Percentiles rank a stretch among this genome's conserved stretches.
Evolutionary conservation across 345 rosid genomes (phyloP).

Genomic region (Euphorbia peplus): DNA sequence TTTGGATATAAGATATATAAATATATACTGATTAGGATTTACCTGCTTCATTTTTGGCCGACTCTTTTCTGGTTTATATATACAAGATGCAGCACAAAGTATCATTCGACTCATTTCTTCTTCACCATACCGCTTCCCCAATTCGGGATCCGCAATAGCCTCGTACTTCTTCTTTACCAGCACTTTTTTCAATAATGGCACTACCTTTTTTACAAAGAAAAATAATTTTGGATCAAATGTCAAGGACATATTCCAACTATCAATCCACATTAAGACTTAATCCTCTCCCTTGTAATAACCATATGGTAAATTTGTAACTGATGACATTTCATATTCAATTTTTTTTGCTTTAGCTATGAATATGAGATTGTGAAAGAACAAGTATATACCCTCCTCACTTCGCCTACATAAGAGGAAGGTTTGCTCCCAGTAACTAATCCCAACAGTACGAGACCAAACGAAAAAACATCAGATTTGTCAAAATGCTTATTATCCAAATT

Average conservation of each 20-base stretch:
- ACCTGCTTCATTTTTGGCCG: conserved; percentile 29
- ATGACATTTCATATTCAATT: too few relatives aligned
- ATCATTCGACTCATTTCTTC: conserved; percentile 10
- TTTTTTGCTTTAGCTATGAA: too few relatives aligned
- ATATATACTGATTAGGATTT: background rate
- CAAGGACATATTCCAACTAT: too few relatives aligned
- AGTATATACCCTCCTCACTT: background rate
- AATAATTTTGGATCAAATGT: too few relatives aligned
- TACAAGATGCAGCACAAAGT: conserved; percentile 20
- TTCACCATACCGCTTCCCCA: conserved; percentile 16
- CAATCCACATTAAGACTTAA: too few relatives aligned
- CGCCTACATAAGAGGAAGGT: background rate
- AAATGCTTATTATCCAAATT: background rate
- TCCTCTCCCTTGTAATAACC: too few relatives aligned
- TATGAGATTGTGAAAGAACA: too few relatives aligned
- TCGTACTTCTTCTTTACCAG: conserved; percentile 43
- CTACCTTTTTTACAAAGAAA: background rate
- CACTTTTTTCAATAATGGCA: conserved; percentile 25
- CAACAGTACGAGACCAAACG: background rate
- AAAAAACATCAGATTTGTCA: background rate
- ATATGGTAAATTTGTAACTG: too few relatives aligned
- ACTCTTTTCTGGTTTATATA: conserved; percentile 9
- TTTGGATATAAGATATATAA: too few relatives aligned
- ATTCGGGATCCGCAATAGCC: conserved; percentile 18
- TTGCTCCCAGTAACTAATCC: background rate